These are phyloP conservation scores for Wickerhamiella kazuoi DNA, from an alignment of 805 yeast species.

Conservation along the genomic window DNA sequence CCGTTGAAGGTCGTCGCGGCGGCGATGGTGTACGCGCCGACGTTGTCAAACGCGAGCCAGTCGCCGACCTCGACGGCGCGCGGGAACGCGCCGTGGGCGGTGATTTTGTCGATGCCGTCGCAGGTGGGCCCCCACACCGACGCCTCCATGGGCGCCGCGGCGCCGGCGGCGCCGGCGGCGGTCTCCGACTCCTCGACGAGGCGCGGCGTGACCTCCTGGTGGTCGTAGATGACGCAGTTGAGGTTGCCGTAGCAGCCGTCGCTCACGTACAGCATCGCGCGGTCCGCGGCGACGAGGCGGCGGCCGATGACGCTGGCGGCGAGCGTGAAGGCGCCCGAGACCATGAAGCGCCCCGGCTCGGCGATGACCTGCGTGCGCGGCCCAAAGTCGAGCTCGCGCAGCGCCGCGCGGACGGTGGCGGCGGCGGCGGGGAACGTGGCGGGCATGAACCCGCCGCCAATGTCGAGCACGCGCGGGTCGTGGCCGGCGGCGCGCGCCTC, in stretches of 20 bases:
- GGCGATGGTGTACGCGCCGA: slow-evolving; percentile 86
- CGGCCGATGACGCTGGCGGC: slow-evolving; percentile 78
- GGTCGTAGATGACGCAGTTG: slow-evolving; percentile 87
- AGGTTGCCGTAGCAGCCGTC: slow-evolving; percentile 94
- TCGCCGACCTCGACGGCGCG: slow-evolving; percentile 64
- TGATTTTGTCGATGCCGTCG: slow-evolving; percentile 82
- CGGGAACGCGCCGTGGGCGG: slow-evolving; percentile 34
- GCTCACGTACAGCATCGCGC: slow-evolving; percentile 60
- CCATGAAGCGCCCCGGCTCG: slow-evolving; percentile 88
- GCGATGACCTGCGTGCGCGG: slow-evolving; percentile 44
- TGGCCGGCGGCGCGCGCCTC: slow-evolving; percentile 32
- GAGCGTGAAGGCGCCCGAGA: slow-evolving; percentile 67
- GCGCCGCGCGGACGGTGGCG: slow-evolving; percentile 33
- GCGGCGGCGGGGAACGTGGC: slow-evolving; percentile 43
- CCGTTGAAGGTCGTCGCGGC: slow-evolving; percentile 94
- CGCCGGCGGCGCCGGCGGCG: slow-evolving; percentile 20
- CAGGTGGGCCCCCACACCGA: slow-evolving; percentile 98
- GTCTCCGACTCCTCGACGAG: slow-evolving; percentile 36
- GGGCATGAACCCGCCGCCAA: slow-evolving; percentile 83
- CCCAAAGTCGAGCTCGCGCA: slow-evolving; percentile 40
- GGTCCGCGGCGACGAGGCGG: slow-evolving; percentile 28
- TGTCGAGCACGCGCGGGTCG: slow-evolving; percentile 44
- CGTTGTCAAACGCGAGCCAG: slow-evolving; percentile 68
- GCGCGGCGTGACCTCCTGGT: slow-evolving; percentile 57
- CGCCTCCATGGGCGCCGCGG: slow-evolving; percentile 9